Evolutionary conservation across 2,329 filamentous ascomycete species (phyloP), one percentile per base, ranked within the genome.

Genomic region (Grosmannia penicillata): DNA sequence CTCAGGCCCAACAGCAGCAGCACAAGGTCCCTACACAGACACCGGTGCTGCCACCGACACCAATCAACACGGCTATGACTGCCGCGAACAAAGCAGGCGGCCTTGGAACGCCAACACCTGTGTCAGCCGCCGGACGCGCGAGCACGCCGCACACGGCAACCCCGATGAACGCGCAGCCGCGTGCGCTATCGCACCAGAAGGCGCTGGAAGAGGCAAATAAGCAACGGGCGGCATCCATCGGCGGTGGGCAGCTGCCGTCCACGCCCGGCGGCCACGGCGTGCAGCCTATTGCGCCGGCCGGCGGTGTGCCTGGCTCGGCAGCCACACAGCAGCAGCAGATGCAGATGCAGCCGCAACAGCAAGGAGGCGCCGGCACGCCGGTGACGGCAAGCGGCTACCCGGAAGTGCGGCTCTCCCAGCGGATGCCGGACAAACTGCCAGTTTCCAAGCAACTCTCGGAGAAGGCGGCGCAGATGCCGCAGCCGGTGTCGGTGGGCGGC

Each of bases 381-480:
- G 18, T 21, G 18, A 15, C 14, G 19, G 4, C 34, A 2, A 26
- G 28, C 1, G 22, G 30, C 13, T 39, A 42, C 9, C 30, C 37
- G 7, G 43, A 41, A 8, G n/a, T 39, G 18, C 41, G 38, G 8
- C 31, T 45, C 25, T 40, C 43, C 25, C 52, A 59, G 13, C 55
- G 57, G 14, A 51, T 68, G 55, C 60, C 72, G 31, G 56, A 62
- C 33, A 86, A 85, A 54, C 81, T 91, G 64, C 78, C 78, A 0
- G 93, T 93, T 36, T 79, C 85, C 3, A 93, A 93, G 58, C 75
- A 72, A 28, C 68, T 96, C 3, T 72, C 69, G 5, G 72, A 75
- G 40, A 69, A 70, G 34, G 78, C 81, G 33, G 74, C 79, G 7
- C 68, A 75, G 37, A 67, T 78, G 31, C 83, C 84, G 5, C 70